Evolutionary conservation across 2,329 filamentous ascomycete species (phyloP).

Genomic region (Colletotrichum liriopes): DNA sequence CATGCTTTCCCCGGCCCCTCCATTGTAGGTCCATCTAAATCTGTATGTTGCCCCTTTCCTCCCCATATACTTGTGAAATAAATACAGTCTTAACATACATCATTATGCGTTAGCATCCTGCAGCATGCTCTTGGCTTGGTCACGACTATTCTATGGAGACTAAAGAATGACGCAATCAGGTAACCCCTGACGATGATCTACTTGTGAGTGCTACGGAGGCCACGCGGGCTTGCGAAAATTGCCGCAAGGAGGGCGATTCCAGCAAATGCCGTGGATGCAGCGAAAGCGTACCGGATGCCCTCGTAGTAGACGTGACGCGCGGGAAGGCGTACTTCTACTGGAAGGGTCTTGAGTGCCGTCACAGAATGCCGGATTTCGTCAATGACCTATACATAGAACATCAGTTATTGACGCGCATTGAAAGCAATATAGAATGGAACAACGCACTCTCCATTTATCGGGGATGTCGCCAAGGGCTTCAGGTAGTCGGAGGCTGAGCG

Average conservation of each 20-base stretch:
- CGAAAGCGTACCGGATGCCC: constrained; percentile 70
- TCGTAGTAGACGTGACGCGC: constrained; percentile 73
- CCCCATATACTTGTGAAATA: background rate
- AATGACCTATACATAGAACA: constrained; percentile 64
- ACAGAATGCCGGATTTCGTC: constrained; percentile 75
- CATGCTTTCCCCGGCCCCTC: background rate
- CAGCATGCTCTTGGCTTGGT: background rate
- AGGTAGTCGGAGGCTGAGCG: constrained; percentile 68
- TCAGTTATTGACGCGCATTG: constrained; percentile 28
- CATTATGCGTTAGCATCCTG: background rate
- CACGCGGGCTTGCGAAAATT: constrained; percentile 50
- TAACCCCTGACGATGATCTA: background rate
- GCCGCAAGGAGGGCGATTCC: constrained; percentile 58
- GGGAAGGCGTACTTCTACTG: constrained; percentile 69
- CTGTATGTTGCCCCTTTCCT: background rate
- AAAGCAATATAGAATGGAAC: background rate
- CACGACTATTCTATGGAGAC: background rate
- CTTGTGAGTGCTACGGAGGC: constrained; percentile 52
- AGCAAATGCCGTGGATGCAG: constrained; percentile 67
- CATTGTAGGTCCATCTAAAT: background rate
- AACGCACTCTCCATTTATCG: constrained; percentile 71
- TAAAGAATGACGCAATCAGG: background rate
- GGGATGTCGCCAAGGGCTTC: constrained; percentile 68
- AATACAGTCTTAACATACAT: background rate
- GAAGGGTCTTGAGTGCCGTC: constrained; percentile 67